Evolutionary conservation across 768 basidiomycete genomes (phyloP).

Genomic region (Lactarius indigo): DNA sequence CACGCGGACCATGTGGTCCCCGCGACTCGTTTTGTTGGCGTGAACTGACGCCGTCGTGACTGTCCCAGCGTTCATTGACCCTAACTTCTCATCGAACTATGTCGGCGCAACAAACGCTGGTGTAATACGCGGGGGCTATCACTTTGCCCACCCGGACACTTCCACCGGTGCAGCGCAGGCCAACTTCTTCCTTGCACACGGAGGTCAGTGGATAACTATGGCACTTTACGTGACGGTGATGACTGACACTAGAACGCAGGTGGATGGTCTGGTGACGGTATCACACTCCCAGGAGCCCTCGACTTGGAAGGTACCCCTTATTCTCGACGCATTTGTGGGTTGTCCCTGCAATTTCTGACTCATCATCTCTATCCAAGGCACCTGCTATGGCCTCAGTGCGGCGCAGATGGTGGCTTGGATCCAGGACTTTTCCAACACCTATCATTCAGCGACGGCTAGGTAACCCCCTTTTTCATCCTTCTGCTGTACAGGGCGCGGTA

Average conservation of each 20-base stretch:
- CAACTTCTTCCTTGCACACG: conserved; percentile 50
- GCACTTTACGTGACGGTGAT: neutral
- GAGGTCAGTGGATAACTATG: conserved; percentile 11
- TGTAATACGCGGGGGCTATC: conserved; percentile 58
- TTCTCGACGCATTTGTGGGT: neutral
- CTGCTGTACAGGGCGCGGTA: neutral
- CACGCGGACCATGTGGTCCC: no score
- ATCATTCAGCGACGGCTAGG: conserved; percentile 46
- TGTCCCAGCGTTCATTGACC: conserved; percentile 36
- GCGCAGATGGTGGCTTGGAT: conserved; percentile 64
- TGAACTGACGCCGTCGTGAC: conserved; percentile 21
- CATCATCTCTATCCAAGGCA: conserved; percentile 39
- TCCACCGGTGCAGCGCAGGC: conserved; percentile 59
- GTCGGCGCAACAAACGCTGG: conserved; percentile 52
- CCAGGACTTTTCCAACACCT: conserved; percentile 54
- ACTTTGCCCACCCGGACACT: conserved; percentile 54
- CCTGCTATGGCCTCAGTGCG: conserved; percentile 52
- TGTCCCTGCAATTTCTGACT: neutral
- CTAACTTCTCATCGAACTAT: conserved; percentile 49
- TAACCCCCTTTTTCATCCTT: conserved; percentile 28
- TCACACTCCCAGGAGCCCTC: conserved; percentile 2
- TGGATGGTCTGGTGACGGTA: conserved; percentile 3
- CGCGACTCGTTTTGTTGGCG: neutral
- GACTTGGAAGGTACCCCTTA: conserved; percentile 3
- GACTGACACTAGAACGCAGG: neutral